These are phyloP conservation scores for Piloderma croceum DNA, from an alignment of 768 basidiomycete genomes.

Conservation along the genomic window DNA sequence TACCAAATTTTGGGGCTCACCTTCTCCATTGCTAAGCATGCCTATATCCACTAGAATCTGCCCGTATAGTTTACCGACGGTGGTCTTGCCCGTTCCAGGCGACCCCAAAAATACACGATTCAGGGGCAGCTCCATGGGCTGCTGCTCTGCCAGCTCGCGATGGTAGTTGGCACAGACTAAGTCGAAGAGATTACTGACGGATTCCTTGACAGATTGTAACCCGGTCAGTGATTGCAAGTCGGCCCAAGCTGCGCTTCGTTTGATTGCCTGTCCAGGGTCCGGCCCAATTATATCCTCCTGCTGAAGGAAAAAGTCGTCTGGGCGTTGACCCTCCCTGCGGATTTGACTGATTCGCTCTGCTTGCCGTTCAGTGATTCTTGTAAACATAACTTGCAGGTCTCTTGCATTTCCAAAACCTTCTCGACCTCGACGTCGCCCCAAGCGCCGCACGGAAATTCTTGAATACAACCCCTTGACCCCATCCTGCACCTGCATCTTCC, in stretches of 20 bases:
- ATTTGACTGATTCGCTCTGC: slow-evolving; percentile 41
- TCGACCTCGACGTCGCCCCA: slow-evolving; percentile 54
- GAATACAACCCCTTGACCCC: slow-evolving; percentile 48
- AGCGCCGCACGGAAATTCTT: slow-evolving; percentile 52
- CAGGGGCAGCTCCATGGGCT: slow-evolving; percentile 48
- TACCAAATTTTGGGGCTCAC: slow-evolving; percentile 26
- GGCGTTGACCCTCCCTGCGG: slow-evolving; percentile 31
- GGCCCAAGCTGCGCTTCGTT: slow-evolving; percentile 43
- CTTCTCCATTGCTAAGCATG: slow-evolving; percentile 70
- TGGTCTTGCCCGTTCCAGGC: slow-evolving; percentile 70
- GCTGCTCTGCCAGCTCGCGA: slow-evolving; percentile 52
- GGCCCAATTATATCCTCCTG: slow-evolving; percentile 62
- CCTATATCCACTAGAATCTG: slow-evolving; percentile 55
- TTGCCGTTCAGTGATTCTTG: slow-evolving; percentile 45
- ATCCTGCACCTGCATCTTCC: slow-evolving; percentile 46
- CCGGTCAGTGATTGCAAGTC: slow-evolving; percentile 50
- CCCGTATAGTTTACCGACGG: slow-evolving; percentile 63
- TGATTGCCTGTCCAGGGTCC: slow-evolving; percentile 46
- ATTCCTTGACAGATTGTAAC: slow-evolving; percentile 50
- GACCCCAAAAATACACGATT: slow-evolving; percentile 64
- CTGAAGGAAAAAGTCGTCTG: slow-evolving; percentile 47
- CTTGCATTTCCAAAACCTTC: slow-evolving; percentile 67
- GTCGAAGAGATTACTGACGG: slow-evolving; percentile 42
- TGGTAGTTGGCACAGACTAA: slow-evolving; percentile 49
- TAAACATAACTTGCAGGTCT: slow-evolving; percentile 48